These are phyloP conservation scores for Eucalyptus virginea DNA, from an alignment of 345 rosid species.

Conservation along the genomic window DNA sequence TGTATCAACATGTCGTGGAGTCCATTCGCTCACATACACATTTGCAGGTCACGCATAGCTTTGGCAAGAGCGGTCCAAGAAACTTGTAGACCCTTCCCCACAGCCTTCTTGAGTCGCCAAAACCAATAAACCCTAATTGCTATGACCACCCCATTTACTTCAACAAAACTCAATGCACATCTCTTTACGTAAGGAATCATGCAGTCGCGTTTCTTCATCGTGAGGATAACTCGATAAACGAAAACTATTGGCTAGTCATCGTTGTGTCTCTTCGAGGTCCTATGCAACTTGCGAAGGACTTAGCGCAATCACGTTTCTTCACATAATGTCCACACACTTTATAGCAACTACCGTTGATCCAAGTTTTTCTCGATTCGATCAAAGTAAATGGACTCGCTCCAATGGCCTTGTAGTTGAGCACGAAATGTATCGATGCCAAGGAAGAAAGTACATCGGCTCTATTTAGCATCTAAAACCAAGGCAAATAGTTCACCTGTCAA, in stretches of 20 bases:
- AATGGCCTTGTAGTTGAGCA: not conserved
- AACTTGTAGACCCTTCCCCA: not conserved
- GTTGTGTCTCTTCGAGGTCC: not conserved
- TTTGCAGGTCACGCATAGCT: not conserved
- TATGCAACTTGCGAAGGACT: not conserved
- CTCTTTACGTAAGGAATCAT: not conserved
- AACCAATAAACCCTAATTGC: not conserved
- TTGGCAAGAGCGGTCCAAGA: not conserved
- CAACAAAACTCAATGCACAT: not conserved
- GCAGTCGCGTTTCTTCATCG: not conserved
- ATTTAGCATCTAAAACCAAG: not conserved
- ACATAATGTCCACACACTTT: not conserved
- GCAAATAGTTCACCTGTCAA: not conserved
- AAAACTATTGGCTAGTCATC: not conserved
- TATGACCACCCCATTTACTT: not conserved
- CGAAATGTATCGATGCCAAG: not conserved
- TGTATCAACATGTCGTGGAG: not conserved
- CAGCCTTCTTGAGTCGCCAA: not conserved
- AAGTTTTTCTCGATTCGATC: not conserved
- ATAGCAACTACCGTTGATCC: not conserved
- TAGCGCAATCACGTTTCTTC: not conserved
- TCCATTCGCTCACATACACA: not conserved
- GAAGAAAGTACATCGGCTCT: not conserved
- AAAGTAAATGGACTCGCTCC: not conserved
- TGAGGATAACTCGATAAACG: not conserved